Evolutionary conservation across 305 asterid genomes (phyloP).

Genomic region (Coffea humblotiana): DNA sequence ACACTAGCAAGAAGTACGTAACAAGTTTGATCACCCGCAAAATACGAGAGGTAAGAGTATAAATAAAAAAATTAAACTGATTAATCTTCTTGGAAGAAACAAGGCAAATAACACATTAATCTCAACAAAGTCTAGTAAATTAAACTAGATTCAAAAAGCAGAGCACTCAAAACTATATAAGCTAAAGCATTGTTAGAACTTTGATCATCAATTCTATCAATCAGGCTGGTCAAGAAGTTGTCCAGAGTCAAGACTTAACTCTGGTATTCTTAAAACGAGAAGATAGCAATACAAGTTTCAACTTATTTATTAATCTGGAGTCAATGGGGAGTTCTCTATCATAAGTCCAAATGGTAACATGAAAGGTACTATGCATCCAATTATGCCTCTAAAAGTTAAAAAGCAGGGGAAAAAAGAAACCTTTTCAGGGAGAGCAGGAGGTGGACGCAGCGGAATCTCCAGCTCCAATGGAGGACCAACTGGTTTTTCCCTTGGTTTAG

Average conservation of each 20-base stretch:
- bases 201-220: neutral
- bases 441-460: conserved; percentile 77
- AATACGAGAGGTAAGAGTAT: neutral
- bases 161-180: neutral
- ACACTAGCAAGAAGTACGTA: neutral
- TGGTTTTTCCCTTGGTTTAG: conserved; percentile 79
- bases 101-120: neutral
- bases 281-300: conserved; percentile 3
- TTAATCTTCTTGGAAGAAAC: neutral
- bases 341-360: neutral
- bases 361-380: neutral
- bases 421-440: conserved; percentile 82
- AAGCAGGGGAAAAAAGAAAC: conserved; percentile 37
- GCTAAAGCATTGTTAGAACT: neutral
- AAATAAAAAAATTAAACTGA: neutral
- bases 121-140: neutral
- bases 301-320: neutral
- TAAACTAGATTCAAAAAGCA: neutral
- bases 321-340: neutral
- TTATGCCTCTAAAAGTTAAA: conserved; percentile 1
- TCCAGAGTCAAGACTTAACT: neutral
- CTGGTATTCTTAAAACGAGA: neutral
- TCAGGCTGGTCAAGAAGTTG: neutral
- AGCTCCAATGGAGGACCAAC: conserved; percentile 91
- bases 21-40: neutral